Evolutionary conservation across 164 flowering plant genomes (phyloP).

Genomic region (Macadamia tetraphylla): DNA sequence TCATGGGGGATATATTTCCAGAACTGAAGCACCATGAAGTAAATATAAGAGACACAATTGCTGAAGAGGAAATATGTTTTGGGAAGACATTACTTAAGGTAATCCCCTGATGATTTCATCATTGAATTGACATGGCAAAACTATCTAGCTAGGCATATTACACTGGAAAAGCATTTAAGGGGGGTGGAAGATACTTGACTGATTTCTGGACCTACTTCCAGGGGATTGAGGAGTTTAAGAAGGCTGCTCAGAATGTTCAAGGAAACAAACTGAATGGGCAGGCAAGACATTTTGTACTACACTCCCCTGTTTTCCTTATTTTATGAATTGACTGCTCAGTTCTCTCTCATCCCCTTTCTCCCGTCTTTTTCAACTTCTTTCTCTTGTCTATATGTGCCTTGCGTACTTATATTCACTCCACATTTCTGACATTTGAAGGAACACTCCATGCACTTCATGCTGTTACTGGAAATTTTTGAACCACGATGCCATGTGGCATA

Average conservation of each 20-base stretch:
- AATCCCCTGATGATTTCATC: neutral
- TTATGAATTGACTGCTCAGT: neutral
- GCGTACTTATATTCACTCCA: too few relatives aligned
- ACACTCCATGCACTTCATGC: too few relatives aligned
- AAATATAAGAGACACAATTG: constrained; percentile 60
- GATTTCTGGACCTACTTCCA: constrained; percentile 18
- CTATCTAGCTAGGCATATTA: too few relatives aligned
- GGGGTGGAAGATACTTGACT: neutral
- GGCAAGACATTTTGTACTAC: constrained; percentile 28
- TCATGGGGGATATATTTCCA: constrained; percentile 88
- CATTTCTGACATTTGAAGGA: too few relatives aligned
- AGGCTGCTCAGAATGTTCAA: constrained; percentile 79
- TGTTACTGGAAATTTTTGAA: too few relatives aligned
- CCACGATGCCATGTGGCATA: too few relatives aligned
- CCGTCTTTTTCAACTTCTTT: too few relatives aligned
- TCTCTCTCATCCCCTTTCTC: too few relatives aligned
- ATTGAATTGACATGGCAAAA: too few relatives aligned
- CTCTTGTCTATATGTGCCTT: too few relatives aligned
- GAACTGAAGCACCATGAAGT: constrained; percentile 72
- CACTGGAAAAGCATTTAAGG: too few relatives aligned
- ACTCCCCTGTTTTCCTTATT: neutral
- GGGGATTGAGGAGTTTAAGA: constrained; percentile 98
- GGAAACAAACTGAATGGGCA: constrained; percentile 80
- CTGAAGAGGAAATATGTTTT: constrained; percentile 84
- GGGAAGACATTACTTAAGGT: constrained; percentile 89